A percentile compares a stretch with the other conserved stretches of the same genome.
Conservation (phyloP, 306 rosid species). For the Trifolium pratense region DNA sequence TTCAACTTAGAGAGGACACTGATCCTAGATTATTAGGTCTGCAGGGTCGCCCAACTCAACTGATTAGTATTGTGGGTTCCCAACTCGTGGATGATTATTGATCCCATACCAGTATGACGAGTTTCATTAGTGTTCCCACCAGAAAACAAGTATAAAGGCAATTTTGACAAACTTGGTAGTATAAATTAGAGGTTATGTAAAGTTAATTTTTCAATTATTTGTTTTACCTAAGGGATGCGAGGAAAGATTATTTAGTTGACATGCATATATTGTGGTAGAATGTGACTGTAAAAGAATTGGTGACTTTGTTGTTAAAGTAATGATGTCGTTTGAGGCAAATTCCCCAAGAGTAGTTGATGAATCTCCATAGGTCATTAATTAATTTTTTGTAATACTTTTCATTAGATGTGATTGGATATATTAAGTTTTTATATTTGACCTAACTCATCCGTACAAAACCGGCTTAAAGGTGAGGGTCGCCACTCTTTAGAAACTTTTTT, state of each 20-base stretch:
- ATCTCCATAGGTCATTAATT: conserved; percentile 20
- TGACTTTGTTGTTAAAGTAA: conserved; percentile 8
- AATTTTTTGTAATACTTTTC: conserved; percentile 19
- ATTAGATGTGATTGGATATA: conserved; percentile 14
- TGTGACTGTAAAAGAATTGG: background rate
- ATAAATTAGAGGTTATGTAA: conserved; percentile 2
- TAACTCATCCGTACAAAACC: background rate
- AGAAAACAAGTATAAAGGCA: background rate
- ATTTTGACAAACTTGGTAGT: conserved; percentile 8
- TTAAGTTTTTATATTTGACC: background rate
- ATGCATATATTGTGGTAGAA: conserved; percentile 31
- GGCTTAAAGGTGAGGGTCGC: background rate
- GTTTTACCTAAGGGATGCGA: background rate
- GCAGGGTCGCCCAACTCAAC: conserved; percentile 15
- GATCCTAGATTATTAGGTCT: background rate
- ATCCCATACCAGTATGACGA: background rate
- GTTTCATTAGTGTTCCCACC: background rate
- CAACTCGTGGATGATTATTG: conserved; percentile 3
- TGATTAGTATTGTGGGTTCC: background rate
- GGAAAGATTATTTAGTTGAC: conserved; percentile 16
- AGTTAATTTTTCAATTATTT: conserved; percentile 15
- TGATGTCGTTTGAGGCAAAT: conserved; percentile 30
- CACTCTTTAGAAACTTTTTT: conserved; percentile 1
- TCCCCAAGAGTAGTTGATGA: conserved; percentile 26
- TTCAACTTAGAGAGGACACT: background rate